A percentile compares a stretch with the other conserved stretches of the same genome.
Evolutionary conservation across 805 yeast species (phyloP).

Genomic region (Teunomyces stri): DNA sequence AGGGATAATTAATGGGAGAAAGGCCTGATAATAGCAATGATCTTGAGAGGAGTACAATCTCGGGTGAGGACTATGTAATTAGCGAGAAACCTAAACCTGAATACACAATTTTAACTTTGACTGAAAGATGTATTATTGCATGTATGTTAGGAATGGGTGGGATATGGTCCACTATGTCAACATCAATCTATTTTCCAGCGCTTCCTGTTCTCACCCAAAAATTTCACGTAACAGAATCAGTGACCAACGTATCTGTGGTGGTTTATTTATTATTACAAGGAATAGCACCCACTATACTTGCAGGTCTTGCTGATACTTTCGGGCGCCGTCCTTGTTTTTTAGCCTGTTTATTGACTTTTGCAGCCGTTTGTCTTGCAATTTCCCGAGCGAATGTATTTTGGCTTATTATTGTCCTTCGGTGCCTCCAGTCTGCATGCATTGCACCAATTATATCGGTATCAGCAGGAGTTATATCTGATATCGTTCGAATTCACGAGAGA

Average conservation of each 20-base stretch:
- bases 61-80: too few species aligned
- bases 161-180: conserved; percentile 66
- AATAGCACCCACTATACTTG: conserved; percentile 65
- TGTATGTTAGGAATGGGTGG: conserved; percentile 47
- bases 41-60: background rate
- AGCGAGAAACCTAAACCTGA: background rate
- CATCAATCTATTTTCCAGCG: conserved; percentile 82
- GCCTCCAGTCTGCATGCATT: conserved; percentile 75
- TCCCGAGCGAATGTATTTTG: conserved; percentile 60
- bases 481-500: conserved; percentile 61
- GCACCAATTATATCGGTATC: conserved; percentile 73
- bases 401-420: conserved; percentile 60
- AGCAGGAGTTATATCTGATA: conserved; percentile 74
- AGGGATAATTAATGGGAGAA: background rate
- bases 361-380: conserved; percentile 64
- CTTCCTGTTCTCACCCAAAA: conserved; percentile 53
- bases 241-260: conserved; percentile 72
- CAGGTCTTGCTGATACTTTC: conserved; percentile 62
- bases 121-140: conserved; percentile 43
- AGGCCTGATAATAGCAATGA: background rate
- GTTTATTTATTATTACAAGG: conserved; percentile 79
- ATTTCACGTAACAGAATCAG: conserved; percentile 55
- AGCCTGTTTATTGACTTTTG: conserved; percentile 51
- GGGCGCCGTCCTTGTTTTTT: conserved; percentile 74
- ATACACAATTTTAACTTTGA: conserved; percentile 43